Percentiles rank a stretch among this genome's conserved stretches.
Evolutionary conservation across 495 filamentous ascomycete genomes (phyloP).

Genomic region (Trichoderma reesei): DNA sequence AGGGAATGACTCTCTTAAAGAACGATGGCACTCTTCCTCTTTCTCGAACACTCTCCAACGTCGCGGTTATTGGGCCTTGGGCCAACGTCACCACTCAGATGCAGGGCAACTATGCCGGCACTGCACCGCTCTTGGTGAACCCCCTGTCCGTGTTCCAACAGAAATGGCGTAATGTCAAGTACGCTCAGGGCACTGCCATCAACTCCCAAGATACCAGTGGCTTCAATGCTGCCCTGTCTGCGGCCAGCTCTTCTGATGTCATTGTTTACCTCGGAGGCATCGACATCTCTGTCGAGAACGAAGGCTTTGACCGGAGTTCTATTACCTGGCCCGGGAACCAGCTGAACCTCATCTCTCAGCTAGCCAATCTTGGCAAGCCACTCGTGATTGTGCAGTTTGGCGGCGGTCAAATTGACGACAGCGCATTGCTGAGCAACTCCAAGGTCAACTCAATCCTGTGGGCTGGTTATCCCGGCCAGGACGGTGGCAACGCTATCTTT

Average conservation of each 20-base stretch:
- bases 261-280: conserved; percentile 37
- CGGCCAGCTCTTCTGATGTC: conserved; percentile 29
- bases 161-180: not conserved
- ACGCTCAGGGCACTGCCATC: not conserved
- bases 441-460: conserved; percentile 30
- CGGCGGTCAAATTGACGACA: conserved; percentile 48
- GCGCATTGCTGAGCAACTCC: conserved; percentile 30
- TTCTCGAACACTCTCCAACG: conserved; percentile 29
- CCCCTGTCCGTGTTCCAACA: not conserved
- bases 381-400: conserved; percentile 31
- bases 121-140: conserved; percentile 40
- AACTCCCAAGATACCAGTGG: not conserved
- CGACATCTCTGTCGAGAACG: conserved; percentile 30
- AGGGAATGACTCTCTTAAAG: conserved; percentile 52
- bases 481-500: conserved; percentile 43
- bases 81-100: conserved; percentile 48
- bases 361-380: conserved; percentile 30
- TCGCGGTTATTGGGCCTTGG: conserved; percentile 51
- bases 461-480: conserved; percentile 47
- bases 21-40: conserved; percentile 45
- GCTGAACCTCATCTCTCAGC: conserved; percentile 28
- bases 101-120: conserved; percentile 50
- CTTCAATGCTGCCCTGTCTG: conserved; percentile 21
- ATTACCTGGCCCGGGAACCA: conserved; percentile 38
- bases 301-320: conserved; percentile 30